A percentile compares a stretch with the other conserved stretches of the same genome.
phyloP scores from a whole-genome alignment of 139 green algal genomes.

The Tetradesmus lagerheimii region DNA sequence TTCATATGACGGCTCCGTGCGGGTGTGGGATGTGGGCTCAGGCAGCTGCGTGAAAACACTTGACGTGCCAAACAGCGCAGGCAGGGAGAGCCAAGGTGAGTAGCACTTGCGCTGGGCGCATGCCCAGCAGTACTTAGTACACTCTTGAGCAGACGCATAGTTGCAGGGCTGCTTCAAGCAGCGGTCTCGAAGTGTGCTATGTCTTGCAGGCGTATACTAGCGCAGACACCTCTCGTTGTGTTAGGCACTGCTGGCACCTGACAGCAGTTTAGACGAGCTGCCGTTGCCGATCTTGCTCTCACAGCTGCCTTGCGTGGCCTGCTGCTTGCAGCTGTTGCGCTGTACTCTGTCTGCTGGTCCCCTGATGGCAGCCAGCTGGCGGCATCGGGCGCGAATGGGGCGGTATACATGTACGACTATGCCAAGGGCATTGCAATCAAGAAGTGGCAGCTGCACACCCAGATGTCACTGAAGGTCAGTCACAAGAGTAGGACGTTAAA shows the following conservation, averaged over 20 bases:
- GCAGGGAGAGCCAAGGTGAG: background rate
- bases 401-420: slow-evolving; percentile 58
- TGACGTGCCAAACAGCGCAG: background rate
- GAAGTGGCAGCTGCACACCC: slow-evolving; percentile 50
- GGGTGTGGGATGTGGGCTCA: slow-evolving; percentile 63
- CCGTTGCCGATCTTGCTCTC: too few relatives aligned
- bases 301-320: background rate
- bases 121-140: too few relatives aligned
- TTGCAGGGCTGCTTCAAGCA: too few relatives aligned
- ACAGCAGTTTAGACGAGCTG: too few relatives aligned
- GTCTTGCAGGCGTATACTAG: too few relatives aligned
- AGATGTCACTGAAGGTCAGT: slow-evolving; percentile 40
- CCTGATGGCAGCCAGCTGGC: slow-evolving; percentile 55
- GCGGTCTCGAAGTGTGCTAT: too few relatives aligned
- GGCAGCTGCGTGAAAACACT: slow-evolving; percentile 45
- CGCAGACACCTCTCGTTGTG: too few relatives aligned
- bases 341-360: slow-evolving; percentile 63
- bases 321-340: background rate
- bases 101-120: background rate
- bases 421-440: slow-evolving; percentile 48
- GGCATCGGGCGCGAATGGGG: slow-evolving; percentile 43
- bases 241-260: too few relatives aligned
- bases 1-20: slow-evolving; percentile 65
- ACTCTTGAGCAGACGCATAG: too few relatives aligned
- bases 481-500: background rate